Evolutionary conservation across 1,139 yeast species (phyloP), one percentile per base, ranked within the genome.

Genomic region (Candida neerlandica): DNA sequence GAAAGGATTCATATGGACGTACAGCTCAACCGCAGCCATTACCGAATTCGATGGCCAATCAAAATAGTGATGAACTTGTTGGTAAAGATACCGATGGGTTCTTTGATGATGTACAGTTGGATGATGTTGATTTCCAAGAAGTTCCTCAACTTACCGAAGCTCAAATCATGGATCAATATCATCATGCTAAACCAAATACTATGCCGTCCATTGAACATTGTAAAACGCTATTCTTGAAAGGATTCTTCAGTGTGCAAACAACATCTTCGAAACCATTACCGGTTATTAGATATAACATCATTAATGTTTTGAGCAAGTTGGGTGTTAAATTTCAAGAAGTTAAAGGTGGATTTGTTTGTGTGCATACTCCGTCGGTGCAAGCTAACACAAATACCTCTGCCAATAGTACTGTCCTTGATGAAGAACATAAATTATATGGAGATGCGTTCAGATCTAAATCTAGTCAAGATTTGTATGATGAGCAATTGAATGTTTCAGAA

Each of bases 201-300:
- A 91, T 92, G 97, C 96, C 96, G 26, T 90, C 97, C 0, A 91
- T 92, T 64, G 97, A 91, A 63, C 89, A 85, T 63, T 96, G 97
- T 55, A 88, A 88, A 69, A 92, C 96, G 2, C 80, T 92, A 56
- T 91, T 91, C 72, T 80, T 94, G 65, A 91, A 92, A 66, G 98
- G 98, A 1, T 91, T 94, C 62, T 94, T 94, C 71, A 86, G 95
- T 55, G 98, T 92, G 42, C 97, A 91, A 69, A 89, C 97, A 1
- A 94, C 99, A 0, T 90, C 97, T 1, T 89, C 97, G 4, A 91
- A 91, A 60, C 92, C 97, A 19, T 76, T 94, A 50, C 94, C 96
- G 9, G 89, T 89, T 54, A 92, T 94, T 51, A 83, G 98, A 51
- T 84, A 88, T 60, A 92, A 89, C 62, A 85, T 94, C 44, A 88